Evolutionary conservation across 495 filamentous ascomycete genomes (phyloP).

Genomic region (Chaetomidium leptoderma): DNA sequence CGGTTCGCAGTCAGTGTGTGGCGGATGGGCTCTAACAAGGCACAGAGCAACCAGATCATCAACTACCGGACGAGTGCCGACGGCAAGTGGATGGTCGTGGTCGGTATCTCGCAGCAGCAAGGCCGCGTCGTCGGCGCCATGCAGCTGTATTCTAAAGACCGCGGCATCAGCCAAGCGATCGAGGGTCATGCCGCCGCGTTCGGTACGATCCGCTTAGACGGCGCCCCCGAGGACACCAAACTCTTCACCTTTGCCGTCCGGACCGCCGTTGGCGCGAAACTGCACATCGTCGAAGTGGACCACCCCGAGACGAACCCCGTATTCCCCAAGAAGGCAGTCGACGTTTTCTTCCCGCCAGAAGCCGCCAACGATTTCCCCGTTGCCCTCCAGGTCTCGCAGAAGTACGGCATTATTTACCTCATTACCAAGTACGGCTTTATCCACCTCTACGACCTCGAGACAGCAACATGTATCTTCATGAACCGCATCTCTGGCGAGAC

Average conservation of each 20-base stretch:
- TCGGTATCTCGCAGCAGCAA: slow-evolving; percentile 89
- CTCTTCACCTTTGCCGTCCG: slow-evolving; percentile 96
- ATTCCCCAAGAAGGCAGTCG: slow-evolving; percentile 91
- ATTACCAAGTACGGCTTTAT: slow-evolving; percentile 99
- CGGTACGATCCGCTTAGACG: slow-evolving; percentile 81
- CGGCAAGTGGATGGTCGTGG: slow-evolving; percentile 96
- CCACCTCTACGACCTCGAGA: slow-evolving; percentile 96
- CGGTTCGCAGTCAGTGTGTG: neutral
- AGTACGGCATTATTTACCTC: slow-evolving; percentile 93
- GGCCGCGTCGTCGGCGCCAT: slow-evolving; percentile 92
- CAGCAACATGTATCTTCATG: slow-evolving; percentile 98
- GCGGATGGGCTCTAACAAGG: slow-evolving; percentile 5
- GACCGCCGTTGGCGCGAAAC: slow-evolving; percentile 80
- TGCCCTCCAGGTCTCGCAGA: slow-evolving; percentile 92
- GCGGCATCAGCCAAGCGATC: slow-evolving; percentile 95
- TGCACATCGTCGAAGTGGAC: slow-evolving; percentile 97
- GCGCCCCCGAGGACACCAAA: slow-evolving; percentile 83
- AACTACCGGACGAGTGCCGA: slow-evolving; percentile 96
- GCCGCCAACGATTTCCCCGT: slow-evolving; percentile 96
- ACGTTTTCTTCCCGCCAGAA: slow-evolving; percentile 95
- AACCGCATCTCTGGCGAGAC: slow-evolving; percentile 99
- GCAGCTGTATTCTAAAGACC: slow-evolving; percentile 93
- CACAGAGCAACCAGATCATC: slow-evolving; percentile 93
- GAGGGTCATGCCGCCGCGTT: slow-evolving; percentile 97
- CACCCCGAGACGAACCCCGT: slow-evolving; percentile 79